Percentiles rank a stretch among this genome's conserved stretches.
Evolutionary conservation across 768 basidiomycete genomes (phyloP).

Genomic region (Albatrellus ellisii): DNA sequence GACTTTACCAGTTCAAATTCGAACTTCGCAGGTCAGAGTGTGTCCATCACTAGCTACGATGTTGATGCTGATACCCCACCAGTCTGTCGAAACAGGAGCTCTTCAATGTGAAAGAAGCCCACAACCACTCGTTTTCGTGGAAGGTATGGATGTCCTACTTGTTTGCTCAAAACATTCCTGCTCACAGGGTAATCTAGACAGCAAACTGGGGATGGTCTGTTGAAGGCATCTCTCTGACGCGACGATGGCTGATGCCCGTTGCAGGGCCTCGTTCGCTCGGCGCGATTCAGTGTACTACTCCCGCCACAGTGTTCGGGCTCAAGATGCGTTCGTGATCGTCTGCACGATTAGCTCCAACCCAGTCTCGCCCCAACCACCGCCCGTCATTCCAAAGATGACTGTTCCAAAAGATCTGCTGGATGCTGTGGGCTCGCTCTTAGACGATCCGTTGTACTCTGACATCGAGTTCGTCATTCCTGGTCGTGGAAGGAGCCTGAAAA

Average conservation of each 20-base stretch:
- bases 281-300: constrained; percentile 59
- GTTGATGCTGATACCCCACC: neutral
- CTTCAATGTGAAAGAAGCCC: constrained; percentile 63
- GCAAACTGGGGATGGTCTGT: constrained; percentile 81
- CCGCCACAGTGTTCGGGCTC: constrained; percentile 32
- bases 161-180: too few species aligned
- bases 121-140: constrained; percentile 71
- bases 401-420: constrained; percentile 59
- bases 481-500: constrained; percentile 24
- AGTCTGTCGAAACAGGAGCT: constrained; percentile 35
- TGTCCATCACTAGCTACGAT: neutral
- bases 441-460: constrained; percentile 79
- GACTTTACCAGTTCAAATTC: constrained; percentile 76
- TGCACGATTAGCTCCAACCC: constrained; percentile 70
- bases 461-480: constrained; percentile 66
- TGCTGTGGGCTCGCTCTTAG: constrained; percentile 60
- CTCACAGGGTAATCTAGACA: constrained; percentile 31
- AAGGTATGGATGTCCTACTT: constrained; percentile 28
- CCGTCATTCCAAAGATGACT: constrained; percentile 30
- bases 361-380: constrained; percentile 31
- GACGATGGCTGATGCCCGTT: constrained; percentile 1
- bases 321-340: constrained; percentile 62
- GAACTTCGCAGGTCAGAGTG: constrained; percentile 53
- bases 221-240: neutral
- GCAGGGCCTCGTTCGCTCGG: constrained; percentile 68